phyloP scores from a whole-genome alignment of 2,329 filamentous ascomycete species.

The Aphanocladium album region DNA sequence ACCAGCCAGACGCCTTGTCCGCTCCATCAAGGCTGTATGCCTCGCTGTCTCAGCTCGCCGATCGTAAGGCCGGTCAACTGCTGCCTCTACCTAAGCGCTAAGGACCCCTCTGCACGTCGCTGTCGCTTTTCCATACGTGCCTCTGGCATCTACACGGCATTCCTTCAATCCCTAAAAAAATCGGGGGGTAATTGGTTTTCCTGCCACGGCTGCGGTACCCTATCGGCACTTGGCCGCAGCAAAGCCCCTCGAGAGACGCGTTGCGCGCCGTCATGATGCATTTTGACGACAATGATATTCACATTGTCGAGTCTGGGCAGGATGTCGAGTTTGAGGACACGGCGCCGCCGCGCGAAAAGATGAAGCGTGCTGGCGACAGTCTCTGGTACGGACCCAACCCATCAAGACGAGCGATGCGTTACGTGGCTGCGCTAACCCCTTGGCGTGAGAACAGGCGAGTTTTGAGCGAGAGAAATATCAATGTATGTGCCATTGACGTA shows the following conservation, averaged over 20 bases:
- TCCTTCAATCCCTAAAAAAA: not conserved
- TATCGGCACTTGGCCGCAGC: not conserved
- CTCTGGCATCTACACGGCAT: not conserved
- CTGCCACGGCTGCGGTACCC: not conserved
- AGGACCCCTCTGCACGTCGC: not conserved
- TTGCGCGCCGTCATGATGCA: not conserved
- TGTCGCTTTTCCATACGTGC: not conserved
- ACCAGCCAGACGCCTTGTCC: not conserved
- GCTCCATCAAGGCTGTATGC: not conserved
- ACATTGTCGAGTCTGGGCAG: slow-evolving; percentile 9
- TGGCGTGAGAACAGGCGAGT: slow-evolving; percentile 28
- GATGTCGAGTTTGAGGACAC: slow-evolving; percentile 2
- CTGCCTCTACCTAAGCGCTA: not conserved
- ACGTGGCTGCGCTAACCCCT: not conserved
- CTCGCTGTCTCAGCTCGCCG: slow-evolving; percentile 1
- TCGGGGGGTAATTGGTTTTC: not conserved
- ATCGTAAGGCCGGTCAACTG: not conserved
- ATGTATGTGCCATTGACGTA: slow-evolving; percentile 21
- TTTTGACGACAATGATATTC: not conserved
- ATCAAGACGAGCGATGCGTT: not conserved
- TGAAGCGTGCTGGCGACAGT: slow-evolving; percentile 9
- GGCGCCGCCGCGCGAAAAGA: slow-evolving; percentile 5
- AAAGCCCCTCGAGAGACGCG: not conserved
- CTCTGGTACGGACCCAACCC: slow-evolving; percentile 2
- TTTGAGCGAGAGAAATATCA: slow-evolving; percentile 36